Evolutionary conservation across 2,329 filamentous ascomycete genomes (phyloP).

Genomic region (Diaporthe australafricana): DNA sequence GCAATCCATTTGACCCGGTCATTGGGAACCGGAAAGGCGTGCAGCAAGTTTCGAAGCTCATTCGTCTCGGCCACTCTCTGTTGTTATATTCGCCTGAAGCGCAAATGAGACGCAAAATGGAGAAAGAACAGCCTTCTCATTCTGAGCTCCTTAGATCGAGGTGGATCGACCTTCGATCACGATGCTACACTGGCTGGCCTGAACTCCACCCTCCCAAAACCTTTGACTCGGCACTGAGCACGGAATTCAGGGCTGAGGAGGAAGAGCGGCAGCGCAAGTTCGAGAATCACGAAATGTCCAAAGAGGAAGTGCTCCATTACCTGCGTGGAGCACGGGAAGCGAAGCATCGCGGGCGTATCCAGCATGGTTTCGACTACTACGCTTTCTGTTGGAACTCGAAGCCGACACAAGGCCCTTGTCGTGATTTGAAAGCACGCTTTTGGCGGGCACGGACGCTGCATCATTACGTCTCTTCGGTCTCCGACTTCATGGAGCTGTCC

Average conservation of each 20-base stretch:
- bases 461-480: too few relatives aligned
- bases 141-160: neutral
- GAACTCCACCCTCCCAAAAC: neutral
- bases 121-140: neutral
- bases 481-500: neutral
- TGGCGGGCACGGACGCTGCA: neutral
- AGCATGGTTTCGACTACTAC: neutral
- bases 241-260: neutral
- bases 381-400: neutral
- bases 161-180: neutral
- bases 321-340: neutral
- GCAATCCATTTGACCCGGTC: neutral
- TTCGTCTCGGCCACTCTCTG: neutral
- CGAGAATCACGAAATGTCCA: neutral
- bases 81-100: neutral
- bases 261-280: neutral
- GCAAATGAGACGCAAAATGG: neutral
- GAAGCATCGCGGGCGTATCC: neutral
- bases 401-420: neutral
- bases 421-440: neutral
- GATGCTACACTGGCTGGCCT: neutral
- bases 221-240: neutral
- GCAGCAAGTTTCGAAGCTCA: neutral
- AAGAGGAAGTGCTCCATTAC: conserved; percentile 1
- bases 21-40: neutral